Base-by-base conservation (phyloP, 1,284 basidiomycete genomes). In the Neolentinus lepideus region DNA sequence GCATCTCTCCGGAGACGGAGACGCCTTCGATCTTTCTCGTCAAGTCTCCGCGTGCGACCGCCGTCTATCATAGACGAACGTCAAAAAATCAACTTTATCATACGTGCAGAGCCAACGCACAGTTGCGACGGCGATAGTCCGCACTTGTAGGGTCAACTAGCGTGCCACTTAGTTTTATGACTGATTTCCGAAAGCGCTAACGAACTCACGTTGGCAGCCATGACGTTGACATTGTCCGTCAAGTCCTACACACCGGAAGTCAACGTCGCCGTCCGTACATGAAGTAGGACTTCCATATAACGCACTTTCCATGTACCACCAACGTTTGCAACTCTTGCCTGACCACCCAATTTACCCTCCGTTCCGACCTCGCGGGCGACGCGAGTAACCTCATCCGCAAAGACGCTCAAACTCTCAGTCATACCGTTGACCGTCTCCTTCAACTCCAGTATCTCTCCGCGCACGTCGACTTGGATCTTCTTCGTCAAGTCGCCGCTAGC, bases 1-100 rank as follows among this genome's bases (percentile, higher is more conserved):
- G 77, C 75, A 99, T 98, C 73, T 99, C 97, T 70, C 96, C 97
- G 9, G 92, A 90, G 2, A 97, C 94, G 1, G 90, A 88, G 47
- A 98, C 92, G 48, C 91, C 92, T 33, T 80, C 87, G 60, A 98
- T 94, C 76, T 98, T 98, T 68, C 93, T 86, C 0, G 90, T 94
- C 66, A 98, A 77, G 69, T 98, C 94, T 63, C 96, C 96, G 26
- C 88, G 83, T 10, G 96, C 94, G 57, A 98, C 95, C 51, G 95
- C 94, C 16, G 92, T 96, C 80, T 90, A 57, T 19, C 21, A 31
- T 31, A 31, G 29, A 38, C 31, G 9, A 31, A 56, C 26, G 43
- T 65, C 10, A 58, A 16, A 31, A 51, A 48, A 3, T 46, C 26
- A 21, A n/a, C 12, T 21, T 51, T n/a, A 56, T 51, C 27, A 27